Evolutionary conservation across 2,329 filamentous ascomycete genomes (phyloP).

Genomic region (Hypoxylon sp.): DNA sequence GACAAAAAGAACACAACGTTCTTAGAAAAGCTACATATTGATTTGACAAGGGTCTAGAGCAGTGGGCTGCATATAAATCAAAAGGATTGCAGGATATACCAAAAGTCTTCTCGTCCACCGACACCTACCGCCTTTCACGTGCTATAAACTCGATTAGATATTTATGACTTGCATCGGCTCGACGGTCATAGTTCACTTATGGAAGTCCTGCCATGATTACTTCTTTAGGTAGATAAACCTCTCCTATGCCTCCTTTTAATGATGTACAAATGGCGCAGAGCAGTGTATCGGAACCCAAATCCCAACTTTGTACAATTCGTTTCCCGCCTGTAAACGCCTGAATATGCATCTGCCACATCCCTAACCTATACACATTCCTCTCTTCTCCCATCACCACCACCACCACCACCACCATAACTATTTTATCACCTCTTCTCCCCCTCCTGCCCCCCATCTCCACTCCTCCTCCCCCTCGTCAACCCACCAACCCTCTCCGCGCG

Average conservation of each 20-base stretch:
- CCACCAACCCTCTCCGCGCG: slow-evolving; percentile 70
- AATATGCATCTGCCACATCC: slow-evolving; percentile 31
- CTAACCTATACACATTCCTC: slow-evolving; percentile 21
- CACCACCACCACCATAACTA: neutral
- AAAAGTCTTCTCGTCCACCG: neutral
- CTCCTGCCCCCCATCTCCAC: slow-evolving; percentile 12
- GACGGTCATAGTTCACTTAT: neutral
- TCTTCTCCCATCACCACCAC: neutral
- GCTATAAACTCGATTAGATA: neutral
- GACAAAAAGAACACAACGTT: slow-evolving; percentile 27
- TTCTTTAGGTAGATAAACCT: slow-evolving; percentile 6
- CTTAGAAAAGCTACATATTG: slow-evolving; percentile 22
- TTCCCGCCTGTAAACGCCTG: slow-evolving; percentile 37
- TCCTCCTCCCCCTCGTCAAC: slow-evolving; percentile 15
- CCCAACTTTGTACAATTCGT: slow-evolving; percentile 22
- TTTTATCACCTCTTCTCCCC: slow-evolving; percentile 3
- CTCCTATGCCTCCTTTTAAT: slow-evolving; percentile 17
- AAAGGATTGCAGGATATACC: slow-evolving; percentile 4
- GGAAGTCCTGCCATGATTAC: slow-evolving; percentile 9
- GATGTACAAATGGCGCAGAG: slow-evolving; percentile 24
- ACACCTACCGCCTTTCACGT: neutral
- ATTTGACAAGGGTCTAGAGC: slow-evolving; percentile 20
- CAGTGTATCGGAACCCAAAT: slow-evolving; percentile 30
- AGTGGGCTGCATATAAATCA: slow-evolving; percentile 14
- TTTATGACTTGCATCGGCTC: neutral